Evolutionary conservation across 768 basidiomycete genomes (phyloP).

Genomic region (Chiua virens): DNA sequence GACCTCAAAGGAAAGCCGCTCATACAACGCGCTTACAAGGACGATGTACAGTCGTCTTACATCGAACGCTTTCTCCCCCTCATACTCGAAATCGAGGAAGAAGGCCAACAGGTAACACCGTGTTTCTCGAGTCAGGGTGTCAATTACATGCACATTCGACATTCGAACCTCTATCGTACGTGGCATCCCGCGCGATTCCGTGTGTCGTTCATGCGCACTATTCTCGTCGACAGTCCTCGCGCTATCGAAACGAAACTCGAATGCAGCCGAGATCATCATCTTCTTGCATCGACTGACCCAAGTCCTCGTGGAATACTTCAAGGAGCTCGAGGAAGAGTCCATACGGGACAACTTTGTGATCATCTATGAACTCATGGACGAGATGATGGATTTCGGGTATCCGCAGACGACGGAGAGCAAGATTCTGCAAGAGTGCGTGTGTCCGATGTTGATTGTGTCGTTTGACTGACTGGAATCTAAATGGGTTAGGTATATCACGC

Average conservation of each 20-base stretch:
- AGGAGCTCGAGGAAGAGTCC: constrained; percentile 98
- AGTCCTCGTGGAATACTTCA: constrained; percentile 98
- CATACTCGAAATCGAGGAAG: constrained; percentile 94
- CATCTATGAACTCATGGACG: constrained; percentile 97
- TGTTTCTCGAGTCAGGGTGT: constrained; percentile 94
- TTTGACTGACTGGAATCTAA: neutral
- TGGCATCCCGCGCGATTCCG: constrained; percentile 8
- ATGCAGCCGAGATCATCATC: constrained; percentile 93
- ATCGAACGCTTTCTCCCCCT: constrained; percentile 94
- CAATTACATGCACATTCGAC: constrained; percentile 98
- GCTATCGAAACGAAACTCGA: constrained; percentile 91
- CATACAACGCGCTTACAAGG: constrained; percentile 94
- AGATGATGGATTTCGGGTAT: constrained; percentile 99
- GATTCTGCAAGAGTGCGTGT: constrained; percentile 88
- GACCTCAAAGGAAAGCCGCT: constrained; percentile 98
- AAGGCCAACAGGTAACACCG: constrained; percentile 92
- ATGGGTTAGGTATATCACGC: constrained; percentile 83
- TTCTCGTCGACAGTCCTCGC: constrained; percentile 70
- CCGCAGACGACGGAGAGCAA: constrained; percentile 99
- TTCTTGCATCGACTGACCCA: constrained; percentile 93
- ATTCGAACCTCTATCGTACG: constrained; percentile 95
- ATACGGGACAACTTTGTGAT: constrained; percentile 99
- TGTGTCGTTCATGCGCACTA: neutral
- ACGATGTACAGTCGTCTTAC: constrained; percentile 87
- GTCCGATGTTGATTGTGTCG: neutral